A percentile compares a stretch with the other conserved stretches of the same genome.
phyloP scores from a whole-genome alignment of 2,329 filamentous ascomycete genomes.

The Daldinia eschscholtzii region DNA sequence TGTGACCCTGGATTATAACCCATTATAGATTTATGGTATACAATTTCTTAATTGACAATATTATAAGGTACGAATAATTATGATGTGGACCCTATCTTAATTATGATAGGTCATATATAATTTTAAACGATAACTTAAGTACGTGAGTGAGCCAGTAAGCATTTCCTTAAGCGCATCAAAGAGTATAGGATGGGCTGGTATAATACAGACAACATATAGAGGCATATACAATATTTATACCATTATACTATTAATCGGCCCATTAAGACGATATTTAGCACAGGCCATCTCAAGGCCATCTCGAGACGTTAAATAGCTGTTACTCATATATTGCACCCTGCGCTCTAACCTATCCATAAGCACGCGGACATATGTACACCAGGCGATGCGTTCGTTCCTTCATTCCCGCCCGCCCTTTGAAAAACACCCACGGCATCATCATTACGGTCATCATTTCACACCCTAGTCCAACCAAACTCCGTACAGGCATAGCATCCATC shows the following conservation, averaged over 20 bases:
- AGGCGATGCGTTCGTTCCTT: not conserved
- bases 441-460: constrained; percentile 32
- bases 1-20: not conserved
- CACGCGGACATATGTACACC: constrained; percentile 15
- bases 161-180: not conserved
- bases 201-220: not conserved
- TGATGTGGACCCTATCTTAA: too few relatives aligned
- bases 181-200: not conserved
- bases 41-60: not conserved
- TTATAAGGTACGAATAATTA: not conserved
- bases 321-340: constrained; percentile 19
- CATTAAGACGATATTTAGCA: not conserved
- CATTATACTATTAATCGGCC: not conserved
- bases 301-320: not conserved
- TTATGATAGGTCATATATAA: too few relatives aligned
- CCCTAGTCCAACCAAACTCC: constrained; percentile 40
- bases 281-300: not conserved
- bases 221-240: not conserved
- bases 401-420: constrained; percentile 21
- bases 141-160: too few relatives aligned
- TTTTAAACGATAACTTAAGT: too few relatives aligned
- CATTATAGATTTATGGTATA: not conserved
- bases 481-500: constrained; percentile 16
- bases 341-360: constrained; percentile 17
- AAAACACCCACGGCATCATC: constrained; percentile 31